A percentile compares a stretch with the other conserved stretches of the same genome.
phyloP scores from a whole-genome alignment of 1,139 yeast species.

The Lodderomyces pseudojiufengensis region DNA sequence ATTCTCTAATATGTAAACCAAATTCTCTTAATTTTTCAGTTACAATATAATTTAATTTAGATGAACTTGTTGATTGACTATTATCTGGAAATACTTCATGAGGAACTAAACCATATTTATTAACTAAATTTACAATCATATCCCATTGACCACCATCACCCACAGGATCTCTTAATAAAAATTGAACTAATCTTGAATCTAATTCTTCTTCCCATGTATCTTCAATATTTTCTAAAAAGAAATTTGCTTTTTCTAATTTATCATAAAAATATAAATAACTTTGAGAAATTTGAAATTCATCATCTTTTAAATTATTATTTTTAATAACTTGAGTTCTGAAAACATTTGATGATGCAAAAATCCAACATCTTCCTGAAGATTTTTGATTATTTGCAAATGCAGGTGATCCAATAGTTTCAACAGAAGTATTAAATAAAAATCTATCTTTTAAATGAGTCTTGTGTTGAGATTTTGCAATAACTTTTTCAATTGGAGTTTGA shows the following conservation, averaged over 20 bases:
- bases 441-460: conserved; percentile 29
- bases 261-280: conserved; percentile 33
- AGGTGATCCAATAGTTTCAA: conserved; percentile 66
- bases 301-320: conserved; percentile 59
- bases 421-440: conserved; percentile 56
- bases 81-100: conserved; percentile 68
- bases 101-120: conserved; percentile 79
- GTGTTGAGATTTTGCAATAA: conserved; percentile 32
- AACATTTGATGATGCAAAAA: conserved; percentile 76
- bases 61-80: conserved; percentile 57
- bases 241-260: conserved; percentile 52
- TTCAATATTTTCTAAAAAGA: conserved; percentile 68
- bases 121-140: conserved; percentile 70
- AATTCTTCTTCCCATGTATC: conserved; percentile 63
- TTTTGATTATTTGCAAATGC: conserved; percentile 61
- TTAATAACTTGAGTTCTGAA: conserved; percentile 61
- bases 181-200: conserved; percentile 66
- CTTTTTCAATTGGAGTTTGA: conserved; percentile 42
- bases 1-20: conserved; percentile 61
- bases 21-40: conserved; percentile 70
- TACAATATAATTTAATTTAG: conserved; percentile 56
- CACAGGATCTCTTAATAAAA: conserved; percentile 59
- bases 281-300: conserved; percentile 66
- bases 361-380: conserved; percentile 81
- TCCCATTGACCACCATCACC: conserved; percentile 86